A percentile compares a stretch with the other conserved stretches of the same genome.
These are phyloP conservation scores for Penicillium daleae DNA, from an alignment of 495 filamentous ascomycete genomes.

Conservation along the genomic window DNA sequence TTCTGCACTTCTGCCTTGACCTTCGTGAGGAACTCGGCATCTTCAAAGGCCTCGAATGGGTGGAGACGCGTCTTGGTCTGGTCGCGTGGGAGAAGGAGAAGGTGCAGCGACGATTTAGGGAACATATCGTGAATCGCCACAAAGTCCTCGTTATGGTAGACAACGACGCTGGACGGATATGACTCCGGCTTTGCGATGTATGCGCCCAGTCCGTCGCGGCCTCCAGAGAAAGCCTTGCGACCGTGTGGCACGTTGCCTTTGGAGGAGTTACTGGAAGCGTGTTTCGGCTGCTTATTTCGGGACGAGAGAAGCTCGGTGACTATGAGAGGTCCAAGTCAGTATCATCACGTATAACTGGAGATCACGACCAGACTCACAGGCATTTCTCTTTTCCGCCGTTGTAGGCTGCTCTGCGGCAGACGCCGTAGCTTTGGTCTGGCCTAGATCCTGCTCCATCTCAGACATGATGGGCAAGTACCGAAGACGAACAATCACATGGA, in stretches of 20 bases:
- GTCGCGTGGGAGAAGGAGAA: conserved; percentile 83
- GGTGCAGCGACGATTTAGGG: conserved; percentile 83
- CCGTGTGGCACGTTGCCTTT: conserved; percentile 31
- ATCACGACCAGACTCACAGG: conserved; percentile 39
- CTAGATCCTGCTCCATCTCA: conserved; percentile 8
- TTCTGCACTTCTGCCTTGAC: conserved; percentile 63
- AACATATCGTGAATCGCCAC: conserved; percentile 83
- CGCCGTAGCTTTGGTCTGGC: neutral
- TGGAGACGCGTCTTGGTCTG: conserved; percentile 62
- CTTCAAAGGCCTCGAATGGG: conserved; percentile 78
- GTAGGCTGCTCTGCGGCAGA: conserved; percentile 13
- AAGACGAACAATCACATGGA: conserved; percentile 4
- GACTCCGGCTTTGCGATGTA: conserved; percentile 72
- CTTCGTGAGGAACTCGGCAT: conserved; percentile 68
- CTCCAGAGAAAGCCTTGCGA: conserved; percentile 35
- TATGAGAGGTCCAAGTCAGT: conserved; percentile 22
- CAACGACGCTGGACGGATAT: conserved; percentile 62
- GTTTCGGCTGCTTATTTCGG: conserved; percentile 54
- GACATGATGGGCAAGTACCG: conserved; percentile 12
- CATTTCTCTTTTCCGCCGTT: conserved; percentile 45
- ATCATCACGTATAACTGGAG: neutral
- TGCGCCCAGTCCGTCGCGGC: conserved; percentile 66
- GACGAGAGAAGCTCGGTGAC: conserved; percentile 73
- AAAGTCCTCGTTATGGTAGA: conserved; percentile 70
- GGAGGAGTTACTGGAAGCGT: conserved; percentile 29